Percentiles rank a stretch among this genome's conserved stretches.
Conservation (phyloP, 2,329 filamentous ascomycete genomes). For the Clonostachys rhizophaga region DNA sequence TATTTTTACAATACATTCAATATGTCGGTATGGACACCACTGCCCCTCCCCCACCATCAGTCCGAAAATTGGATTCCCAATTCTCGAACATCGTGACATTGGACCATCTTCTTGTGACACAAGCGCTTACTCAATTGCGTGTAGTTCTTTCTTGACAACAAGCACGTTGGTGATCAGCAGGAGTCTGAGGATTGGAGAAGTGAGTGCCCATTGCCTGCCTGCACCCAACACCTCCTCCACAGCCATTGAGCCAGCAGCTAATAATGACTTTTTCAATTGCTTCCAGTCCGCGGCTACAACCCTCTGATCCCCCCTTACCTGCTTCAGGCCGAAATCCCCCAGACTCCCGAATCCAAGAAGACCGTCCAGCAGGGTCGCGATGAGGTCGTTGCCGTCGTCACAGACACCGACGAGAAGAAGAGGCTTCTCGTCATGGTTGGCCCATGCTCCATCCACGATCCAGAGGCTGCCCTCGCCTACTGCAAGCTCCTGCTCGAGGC, state of each 20-base stretch:
- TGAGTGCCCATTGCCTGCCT: conserved; percentile 34
- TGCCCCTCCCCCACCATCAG: conserved; percentile 4
- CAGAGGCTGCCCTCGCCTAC: conserved; percentile 85
- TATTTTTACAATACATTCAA: conserved; percentile 1
- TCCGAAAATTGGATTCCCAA: conserved; percentile 1
- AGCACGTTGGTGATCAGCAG: conserved; percentile 70
- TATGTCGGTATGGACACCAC: conserved; percentile 8
- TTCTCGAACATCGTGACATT: conserved; percentile 7
- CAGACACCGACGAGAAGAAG: conserved; percentile 57
- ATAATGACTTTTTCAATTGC: conserved; percentile 12
- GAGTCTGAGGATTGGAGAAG: conserved; percentile 80
- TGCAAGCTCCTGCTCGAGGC: conserved; percentile 76
- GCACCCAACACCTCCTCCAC: neutral
- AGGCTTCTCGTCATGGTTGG: conserved; percentile 74
- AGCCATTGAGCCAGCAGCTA: neutral
- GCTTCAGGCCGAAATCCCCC: conserved; percentile 85
- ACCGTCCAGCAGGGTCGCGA: conserved; percentile 59
- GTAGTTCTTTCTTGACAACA: conserved; percentile 71
- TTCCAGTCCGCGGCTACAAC: conserved; percentile 79
- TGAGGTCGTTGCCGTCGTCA: conserved; percentile 65
- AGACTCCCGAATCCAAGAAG: conserved; percentile 49
- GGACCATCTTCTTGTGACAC: conserved; percentile 5
- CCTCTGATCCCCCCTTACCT: conserved; percentile 89
- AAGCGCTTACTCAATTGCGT: conserved; percentile 2
- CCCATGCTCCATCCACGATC: conserved; percentile 97